A percentile compares a stretch with the other conserved stretches of the same genome.
Evolutionary conservation across 2,329 filamentous ascomycete species (phyloP).

Genomic region (Ophiostoma ips): DNA sequence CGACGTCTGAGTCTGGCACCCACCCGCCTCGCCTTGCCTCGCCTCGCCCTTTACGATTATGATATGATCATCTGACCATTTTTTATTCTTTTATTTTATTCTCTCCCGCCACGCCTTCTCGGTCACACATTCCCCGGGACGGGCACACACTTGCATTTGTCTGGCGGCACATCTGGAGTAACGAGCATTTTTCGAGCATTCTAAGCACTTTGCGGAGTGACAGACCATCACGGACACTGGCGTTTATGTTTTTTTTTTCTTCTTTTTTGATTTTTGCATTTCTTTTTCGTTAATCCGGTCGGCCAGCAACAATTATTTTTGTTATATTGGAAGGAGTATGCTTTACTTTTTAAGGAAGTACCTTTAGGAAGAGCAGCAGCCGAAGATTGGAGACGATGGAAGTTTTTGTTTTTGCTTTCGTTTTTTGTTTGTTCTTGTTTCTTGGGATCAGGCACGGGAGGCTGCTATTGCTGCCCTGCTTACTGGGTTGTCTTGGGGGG

Average conservation of each 20-base stretch:
- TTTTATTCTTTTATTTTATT: neutral
- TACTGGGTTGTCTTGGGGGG: neutral
- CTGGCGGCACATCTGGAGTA: constrained; percentile 8
- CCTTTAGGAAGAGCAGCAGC: neutral
- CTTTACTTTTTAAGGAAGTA: neutral
- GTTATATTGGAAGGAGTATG: neutral
- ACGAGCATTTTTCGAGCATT: constrained; percentile 9
- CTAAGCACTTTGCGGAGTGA: constrained; percentile 4
- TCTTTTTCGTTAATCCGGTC: neutral
- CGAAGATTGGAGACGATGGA: neutral
- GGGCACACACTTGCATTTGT: constrained; percentile 1
- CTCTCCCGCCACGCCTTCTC: neutral
- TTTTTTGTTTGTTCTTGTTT: neutral
- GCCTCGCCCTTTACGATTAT: neutral
- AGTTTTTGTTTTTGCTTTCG: neutral
- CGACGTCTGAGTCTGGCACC: constrained; percentile 31
- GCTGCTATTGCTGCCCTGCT: neutral
- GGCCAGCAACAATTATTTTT: neutral
- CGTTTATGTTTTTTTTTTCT: neutral
- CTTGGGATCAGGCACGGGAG: neutral
- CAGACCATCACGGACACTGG: constrained; percentile 1
- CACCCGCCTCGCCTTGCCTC: neutral
- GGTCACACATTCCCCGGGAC: no score
- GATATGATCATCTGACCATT: neutral
- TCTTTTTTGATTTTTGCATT: neutral